phyloP scores from a whole-genome alignment of 2,329 filamentous ascomycete genomes.

The Calycina herbarum region DNA sequence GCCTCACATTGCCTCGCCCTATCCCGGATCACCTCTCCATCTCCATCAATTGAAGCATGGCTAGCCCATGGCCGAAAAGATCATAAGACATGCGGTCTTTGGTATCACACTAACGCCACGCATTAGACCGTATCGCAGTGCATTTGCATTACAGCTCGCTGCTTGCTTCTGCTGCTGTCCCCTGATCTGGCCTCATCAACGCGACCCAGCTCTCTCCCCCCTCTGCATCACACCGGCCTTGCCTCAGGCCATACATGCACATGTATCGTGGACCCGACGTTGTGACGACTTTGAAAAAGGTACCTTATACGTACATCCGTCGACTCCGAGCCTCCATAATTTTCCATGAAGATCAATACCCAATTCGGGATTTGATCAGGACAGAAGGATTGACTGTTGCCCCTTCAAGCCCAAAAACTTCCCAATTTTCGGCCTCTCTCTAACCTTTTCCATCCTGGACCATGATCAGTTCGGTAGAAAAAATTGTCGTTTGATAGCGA shows the following conservation, averaged over 20 bases:
- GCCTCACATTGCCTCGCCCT: neutral
- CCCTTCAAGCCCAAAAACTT: neutral
- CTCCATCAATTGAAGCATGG: conserved; percentile 2
- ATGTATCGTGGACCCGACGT: neutral
- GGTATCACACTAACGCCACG: conserved; percentile 8
- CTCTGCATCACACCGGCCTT: conserved; percentile 5
- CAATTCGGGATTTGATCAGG: neutral
- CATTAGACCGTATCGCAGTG: conserved; percentile 12
- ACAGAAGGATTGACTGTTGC: neutral
- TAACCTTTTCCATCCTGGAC: neutral
- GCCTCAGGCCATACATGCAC: neutral
- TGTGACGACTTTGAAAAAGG: conserved; percentile 1
- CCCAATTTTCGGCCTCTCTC: neutral
- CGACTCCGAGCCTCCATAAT: conserved; percentile 1
- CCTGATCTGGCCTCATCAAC: neutral
- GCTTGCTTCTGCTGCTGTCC: neutral
- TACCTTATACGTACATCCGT: conserved; percentile 2
- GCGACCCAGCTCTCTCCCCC: neutral
- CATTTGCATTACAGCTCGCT: conserved; percentile 3
- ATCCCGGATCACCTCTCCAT: neutral
- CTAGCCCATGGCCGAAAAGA: neutral
- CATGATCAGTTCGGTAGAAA: neutral
- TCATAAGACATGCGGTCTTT: conserved; percentile 5
- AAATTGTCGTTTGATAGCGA: conserved; percentile 4
- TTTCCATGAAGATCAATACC: neutral